Conservation (phyloP, 805 yeast genomes). For the Candida chauliodis region DNA sequence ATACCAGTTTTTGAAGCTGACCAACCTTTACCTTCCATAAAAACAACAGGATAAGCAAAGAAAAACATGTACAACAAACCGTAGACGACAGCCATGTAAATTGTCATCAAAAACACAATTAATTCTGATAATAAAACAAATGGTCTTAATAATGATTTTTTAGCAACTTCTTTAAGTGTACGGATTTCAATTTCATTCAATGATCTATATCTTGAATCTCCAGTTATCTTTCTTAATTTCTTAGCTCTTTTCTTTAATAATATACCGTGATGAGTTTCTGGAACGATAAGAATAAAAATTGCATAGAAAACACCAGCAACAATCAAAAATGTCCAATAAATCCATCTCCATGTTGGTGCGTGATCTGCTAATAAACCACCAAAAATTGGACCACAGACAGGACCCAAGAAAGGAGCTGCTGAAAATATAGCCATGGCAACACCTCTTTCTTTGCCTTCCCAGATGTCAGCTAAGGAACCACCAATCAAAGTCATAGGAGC, state of each 20-base stretch:
- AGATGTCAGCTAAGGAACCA: conserved; percentile 50
- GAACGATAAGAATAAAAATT: conserved; percentile 31
- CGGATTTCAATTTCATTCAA: conserved; percentile 24
- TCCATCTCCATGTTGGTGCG: conserved; percentile 66
- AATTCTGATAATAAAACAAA: conserved; percentile 30
- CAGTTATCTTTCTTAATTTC: conserved; percentile 33
- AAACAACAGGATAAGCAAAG: conserved; percentile 35
- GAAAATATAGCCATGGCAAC: conserved; percentile 50
- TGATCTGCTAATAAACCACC: conserved; percentile 61
- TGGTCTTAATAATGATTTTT: conserved; percentile 30
- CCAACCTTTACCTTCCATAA: conserved; percentile 35
- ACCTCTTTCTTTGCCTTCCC: conserved; percentile 44
- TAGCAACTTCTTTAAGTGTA: conserved; percentile 21
- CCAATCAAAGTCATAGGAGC: conserved; percentile 56
- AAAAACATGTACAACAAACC: conserved; percentile 40
- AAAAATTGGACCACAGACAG: conserved; percentile 59
- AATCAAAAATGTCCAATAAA: conserved; percentile 58
- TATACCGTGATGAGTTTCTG: conserved; percentile 63
- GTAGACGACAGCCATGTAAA: conserved; percentile 35
- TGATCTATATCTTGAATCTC: conserved; percentile 29
- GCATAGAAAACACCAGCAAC: conserved; percentile 47
- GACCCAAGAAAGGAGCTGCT: conserved; percentile 70
- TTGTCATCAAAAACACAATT: conserved; percentile 33
- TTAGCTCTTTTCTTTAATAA: conserved; percentile 55
- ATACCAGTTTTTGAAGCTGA: conserved; percentile 34